A percentile compares a stretch with the other conserved stretches of the same genome.
Evolutionary conservation across 345 rosid species (phyloP).

Genomic region (Conringia planisiliqua): DNA sequence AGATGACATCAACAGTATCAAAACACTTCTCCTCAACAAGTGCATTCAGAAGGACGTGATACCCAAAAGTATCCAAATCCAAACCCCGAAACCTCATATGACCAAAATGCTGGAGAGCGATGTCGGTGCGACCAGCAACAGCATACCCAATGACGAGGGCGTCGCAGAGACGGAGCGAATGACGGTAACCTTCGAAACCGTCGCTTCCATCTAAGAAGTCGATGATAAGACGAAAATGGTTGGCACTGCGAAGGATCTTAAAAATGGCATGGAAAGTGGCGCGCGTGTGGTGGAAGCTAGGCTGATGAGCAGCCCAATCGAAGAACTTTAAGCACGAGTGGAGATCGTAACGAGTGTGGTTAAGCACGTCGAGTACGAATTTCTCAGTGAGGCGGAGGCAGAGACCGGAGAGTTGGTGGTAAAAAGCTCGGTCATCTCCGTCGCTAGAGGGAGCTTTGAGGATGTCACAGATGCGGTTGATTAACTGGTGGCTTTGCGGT

Average conservation of each 20-base stretch:
- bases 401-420: slow-evolving; percentile 42
- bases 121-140: slow-evolving; percentile 58
- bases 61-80: slow-evolving; percentile 63
- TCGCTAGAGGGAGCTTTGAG: slow-evolving; percentile 16
- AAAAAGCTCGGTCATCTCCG: slow-evolving; percentile 31
- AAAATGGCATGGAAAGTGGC: slow-evolving; percentile 64
- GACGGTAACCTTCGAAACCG: slow-evolving; percentile 1
- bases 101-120: slow-evolving; percentile 73
- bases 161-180: slow-evolving; percentile 38
- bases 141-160: slow-evolving; percentile 77
- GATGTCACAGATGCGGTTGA: slow-evolving; percentile 47
- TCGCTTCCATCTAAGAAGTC: slow-evolving; percentile 45
- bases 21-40: slow-evolving; percentile 62
- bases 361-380: slow-evolving; percentile 58
- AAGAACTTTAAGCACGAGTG: slow-evolving; percentile 76
- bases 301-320: slow-evolving; percentile 89
- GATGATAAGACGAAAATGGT: slow-evolving; percentile 40
- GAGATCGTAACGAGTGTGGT: slow-evolving; percentile 46
- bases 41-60: slow-evolving; percentile 67
- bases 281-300: slow-evolving; percentile 57
- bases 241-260: slow-evolving; percentile 56
- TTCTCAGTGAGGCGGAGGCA: slow-evolving; percentile 51
- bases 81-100: slow-evolving; percentile 68
- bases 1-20: slow-evolving; percentile 45
- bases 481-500: slow-evolving; percentile 10